These are phyloP conservation scores for Debaryomyces coudertii DNA, from an alignment of 1,139 yeast species.

Conservation along the genomic window DNA sequence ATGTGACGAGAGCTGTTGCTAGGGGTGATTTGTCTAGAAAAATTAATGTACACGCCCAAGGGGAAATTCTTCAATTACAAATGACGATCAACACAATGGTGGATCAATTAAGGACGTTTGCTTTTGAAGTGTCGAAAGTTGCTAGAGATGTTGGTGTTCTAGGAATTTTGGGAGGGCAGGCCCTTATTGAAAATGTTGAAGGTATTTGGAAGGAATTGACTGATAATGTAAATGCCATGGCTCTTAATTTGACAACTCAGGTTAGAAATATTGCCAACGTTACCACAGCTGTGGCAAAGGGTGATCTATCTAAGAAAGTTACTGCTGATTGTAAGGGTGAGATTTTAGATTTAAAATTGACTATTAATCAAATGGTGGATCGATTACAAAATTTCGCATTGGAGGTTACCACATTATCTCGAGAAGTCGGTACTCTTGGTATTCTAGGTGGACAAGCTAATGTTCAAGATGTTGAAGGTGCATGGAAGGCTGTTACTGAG, in stretches of 20 bases:
- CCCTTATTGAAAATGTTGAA: slow-evolving; percentile 78
- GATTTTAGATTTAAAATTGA: slow-evolving; percentile 75
- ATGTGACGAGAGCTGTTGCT: slow-evolving; percentile 84
- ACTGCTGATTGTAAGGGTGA: slow-evolving; percentile 92
- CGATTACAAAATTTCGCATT: slow-evolving; percentile 86
- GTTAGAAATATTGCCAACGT: slow-evolving; percentile 90
- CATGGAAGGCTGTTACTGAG: slow-evolving; percentile 90
- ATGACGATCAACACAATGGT: slow-evolving; percentile 86
- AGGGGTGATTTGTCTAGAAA: slow-evolving; percentile 77
- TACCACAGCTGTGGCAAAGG: slow-evolving; percentile 91
- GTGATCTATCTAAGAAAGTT: slow-evolving; percentile 82
- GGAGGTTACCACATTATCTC: slow-evolving; percentile 83
- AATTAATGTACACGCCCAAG: slow-evolving; percentile 83
- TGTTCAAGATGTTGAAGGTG: slow-evolving; percentile 91
- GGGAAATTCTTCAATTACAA: slow-evolving; percentile 76
- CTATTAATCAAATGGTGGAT: slow-evolving; percentile 87
- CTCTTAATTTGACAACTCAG: slow-evolving; percentile 81
- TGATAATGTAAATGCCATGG: slow-evolving; percentile 91
- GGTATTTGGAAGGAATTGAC: slow-evolving; percentile 91
- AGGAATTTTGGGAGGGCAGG: slow-evolving; percentile 87
- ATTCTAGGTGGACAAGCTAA: slow-evolving; percentile 90
- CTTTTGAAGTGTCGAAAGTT: slow-evolving; percentile 84
- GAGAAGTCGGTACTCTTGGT: slow-evolving; percentile 90
- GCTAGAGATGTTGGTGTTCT: slow-evolving; percentile 91
- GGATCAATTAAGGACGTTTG: slow-evolving; percentile 84